Base-by-base conservation (phyloP, 352 stramenopile genomes). In the Pythium sukuiense region DNA sequence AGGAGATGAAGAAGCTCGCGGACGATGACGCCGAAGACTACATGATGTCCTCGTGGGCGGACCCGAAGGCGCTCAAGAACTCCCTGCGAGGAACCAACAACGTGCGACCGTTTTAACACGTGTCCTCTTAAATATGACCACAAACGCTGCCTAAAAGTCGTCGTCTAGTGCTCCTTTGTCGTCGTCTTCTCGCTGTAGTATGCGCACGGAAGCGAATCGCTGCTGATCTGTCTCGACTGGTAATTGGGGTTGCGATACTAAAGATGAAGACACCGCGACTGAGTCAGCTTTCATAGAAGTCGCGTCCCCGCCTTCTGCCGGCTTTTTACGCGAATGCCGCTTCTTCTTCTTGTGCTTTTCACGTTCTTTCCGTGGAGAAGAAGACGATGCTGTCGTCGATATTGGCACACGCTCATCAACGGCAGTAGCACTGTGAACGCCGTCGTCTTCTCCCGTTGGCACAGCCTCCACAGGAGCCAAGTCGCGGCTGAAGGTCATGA, bases 11-110 rank as follows among this genome's bases (percentile, higher is more conserved):
- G 67, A 75, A 85, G 26, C 77, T 85, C 0, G 88, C 87, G 0
- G 83, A 98, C 29, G 80, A 93, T 45, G 89, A 98, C 56, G 90
- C 97, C 20, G 96, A 99, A 68, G 96, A 98, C 63, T 99, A 98
- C 76, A 89, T 99, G 69, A 79, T 88, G 61, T 96, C 88, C 26
- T 73, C 84, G 37, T 99, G 96, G 97, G 96, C 96, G 1, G 92
- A 99, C 77, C 88, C 96, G 1, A 97, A 92, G 67, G 86, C 92
- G 57, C 88, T 99, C 62, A 97, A 98, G 75, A 96, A 95, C 48
- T 83, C 79, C 39, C 77, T 99, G n/a, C 88, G 92, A 7, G 95
- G 94, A 18, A 97, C 93, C 29, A 81, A 72, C 55, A 87, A 84
- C 64, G 88, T 98, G 55, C 83, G 83, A 18, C 85, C 83, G 35